Base-by-base conservation (phyloP, 148 eudicot species). In the Rhododendron mucronatum region DNA sequence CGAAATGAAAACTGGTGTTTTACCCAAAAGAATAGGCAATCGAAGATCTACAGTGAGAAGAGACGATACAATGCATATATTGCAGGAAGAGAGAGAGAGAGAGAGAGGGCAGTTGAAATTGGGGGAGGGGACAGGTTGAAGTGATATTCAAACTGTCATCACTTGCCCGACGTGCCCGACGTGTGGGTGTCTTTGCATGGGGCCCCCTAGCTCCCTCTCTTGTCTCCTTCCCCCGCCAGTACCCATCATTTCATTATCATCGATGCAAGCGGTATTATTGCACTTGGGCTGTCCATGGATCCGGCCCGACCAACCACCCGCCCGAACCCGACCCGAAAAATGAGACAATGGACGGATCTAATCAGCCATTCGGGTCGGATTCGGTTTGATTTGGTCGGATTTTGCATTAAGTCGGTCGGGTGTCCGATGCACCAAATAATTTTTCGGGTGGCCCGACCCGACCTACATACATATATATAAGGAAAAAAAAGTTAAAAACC, bases 101-200 rank as follows among this genome's bases (percentile, higher is more conserved):
- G 57, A 45, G 50, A 41, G 82, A 45, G 55, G n/a, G 82, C 57
- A 78, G 55, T 35, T 78, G 51, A 78, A 47, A 79, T 4, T 14
- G 15, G 51, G 51, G 53, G 86, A 84, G 26, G 77, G 55, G 86
- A 84, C 86, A 84, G 65, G 81, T 75, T 71, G 86, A 84, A 50
- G 86, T 75, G 86, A 84, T 84, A 84, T 84, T 84, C 86, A 84
- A 84, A 75, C 86, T 53, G 81, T 84, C 86, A 75, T 75, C 47
- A 74, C 86, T 35, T n/a, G 48, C 5, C 65, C 30, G 30, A 30
- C 30, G 30, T 30, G 30, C 35, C 35, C 85, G 21, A 47, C 78
- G 63, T 45, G 77, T 45, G 77, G 18, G 80, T 50, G 80, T 73
- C 48, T 53, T 30, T 53, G 39, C 18, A 16, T 41, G 10, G 61